Conservation (phyloP, 2,329 filamentous ascomycete species). For the Cladophialophora yegresii region DNA sequence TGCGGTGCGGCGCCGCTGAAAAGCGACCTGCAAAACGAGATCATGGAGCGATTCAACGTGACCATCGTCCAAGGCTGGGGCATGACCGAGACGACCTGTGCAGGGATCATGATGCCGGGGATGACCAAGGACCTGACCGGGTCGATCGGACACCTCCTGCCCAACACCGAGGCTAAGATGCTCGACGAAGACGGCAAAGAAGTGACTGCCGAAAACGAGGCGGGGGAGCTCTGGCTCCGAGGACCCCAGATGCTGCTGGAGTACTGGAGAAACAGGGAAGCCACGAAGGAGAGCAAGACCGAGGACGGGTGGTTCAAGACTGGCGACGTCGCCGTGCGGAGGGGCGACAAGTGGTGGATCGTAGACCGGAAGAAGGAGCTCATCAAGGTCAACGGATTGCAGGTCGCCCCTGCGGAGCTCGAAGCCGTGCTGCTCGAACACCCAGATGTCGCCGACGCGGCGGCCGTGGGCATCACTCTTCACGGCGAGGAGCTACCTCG, state of each 20-base stretch:
- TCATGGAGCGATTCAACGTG: constrained; percentile 54
- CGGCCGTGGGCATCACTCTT: constrained; percentile 49
- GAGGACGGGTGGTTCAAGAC: constrained; percentile 77
- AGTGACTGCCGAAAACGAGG: constrained; percentile 62
- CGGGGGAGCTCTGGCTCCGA: constrained; percentile 58
- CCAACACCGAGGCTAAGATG: constrained; percentile 56
- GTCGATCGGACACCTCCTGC: constrained; percentile 52
- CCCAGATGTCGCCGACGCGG: constrained; percentile 49
- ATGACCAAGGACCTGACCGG: constrained; percentile 50
- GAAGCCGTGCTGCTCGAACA: constrained; percentile 50
- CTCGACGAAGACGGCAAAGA: constrained; percentile 69
- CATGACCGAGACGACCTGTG: constrained; percentile 58
- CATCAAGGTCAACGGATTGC: constrained; percentile 56
- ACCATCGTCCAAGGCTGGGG: constrained; percentile 56
- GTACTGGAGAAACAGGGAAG: constrained; percentile 45
- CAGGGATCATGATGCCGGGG: constrained; percentile 42
- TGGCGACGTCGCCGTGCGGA: constrained; percentile 77
- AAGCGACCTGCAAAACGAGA: constrained; percentile 57
- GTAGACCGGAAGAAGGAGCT: constrained; percentile 71
- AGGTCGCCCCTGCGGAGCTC: constrained; percentile 54
- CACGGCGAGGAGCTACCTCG: constrained; percentile 40
- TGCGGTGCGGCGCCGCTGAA: constrained; percentile 61
- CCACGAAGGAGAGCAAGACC: constrained; percentile 51
- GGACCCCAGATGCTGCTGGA: constrained; percentile 43
- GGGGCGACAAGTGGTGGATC: constrained; percentile 76